A percentile compares a stretch with the other conserved stretches of the same genome.
Evolutionary conservation across 352 stramenopile genomes (phyloP).

Genomic region (Phytophthora agathidicida): DNA sequence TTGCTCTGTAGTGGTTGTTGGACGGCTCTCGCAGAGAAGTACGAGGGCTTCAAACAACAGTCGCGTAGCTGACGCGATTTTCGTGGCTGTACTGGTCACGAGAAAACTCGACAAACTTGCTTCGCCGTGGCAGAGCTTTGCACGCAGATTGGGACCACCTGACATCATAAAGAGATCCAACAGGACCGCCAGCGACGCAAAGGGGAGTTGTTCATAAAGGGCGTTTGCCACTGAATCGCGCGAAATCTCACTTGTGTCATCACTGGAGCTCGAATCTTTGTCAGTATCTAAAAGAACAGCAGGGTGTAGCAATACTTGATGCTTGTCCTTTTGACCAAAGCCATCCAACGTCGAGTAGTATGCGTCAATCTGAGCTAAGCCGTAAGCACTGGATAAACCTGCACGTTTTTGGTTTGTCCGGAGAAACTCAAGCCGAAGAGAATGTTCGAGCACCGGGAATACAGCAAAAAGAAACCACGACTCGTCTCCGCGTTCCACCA

Average conservation of each 20-base stretch:
- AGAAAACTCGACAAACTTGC: conserved; percentile 43
- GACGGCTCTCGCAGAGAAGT: conserved; percentile 38
- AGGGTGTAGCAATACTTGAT: conserved; percentile 71
- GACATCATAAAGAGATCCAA: conserved; percentile 86
- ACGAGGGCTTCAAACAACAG: conserved; percentile 45
- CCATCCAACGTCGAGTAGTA: conserved; percentile 86
- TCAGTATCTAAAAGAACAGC: conserved; percentile 30
- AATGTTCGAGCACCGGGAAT: conserved; percentile 73
- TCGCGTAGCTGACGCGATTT: conserved; percentile 36
- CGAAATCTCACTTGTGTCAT: neutral
- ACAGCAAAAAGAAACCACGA: conserved; percentile 62
- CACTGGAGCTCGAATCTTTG: neutral
- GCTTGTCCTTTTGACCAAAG: conserved; percentile 77
- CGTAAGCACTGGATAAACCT: conserved; percentile 42
- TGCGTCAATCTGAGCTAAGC: conserved; percentile 58
- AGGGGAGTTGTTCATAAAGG: conserved; percentile 55
- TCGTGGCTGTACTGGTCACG: neutral
- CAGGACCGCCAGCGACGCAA: conserved; percentile 45
- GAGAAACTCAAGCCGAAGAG: conserved; percentile 66
- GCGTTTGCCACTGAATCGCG: conserved; percentile 29
- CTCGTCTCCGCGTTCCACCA: conserved; percentile 45
- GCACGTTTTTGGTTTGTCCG: conserved; percentile 38
- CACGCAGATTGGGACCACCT: conserved; percentile 62
- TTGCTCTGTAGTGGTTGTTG: neutral
- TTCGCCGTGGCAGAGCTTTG: conserved; percentile 78